phyloP scores from a whole-genome alignment of 164 flowering plant genomes.

The Tetracentron sinense region DNA sequence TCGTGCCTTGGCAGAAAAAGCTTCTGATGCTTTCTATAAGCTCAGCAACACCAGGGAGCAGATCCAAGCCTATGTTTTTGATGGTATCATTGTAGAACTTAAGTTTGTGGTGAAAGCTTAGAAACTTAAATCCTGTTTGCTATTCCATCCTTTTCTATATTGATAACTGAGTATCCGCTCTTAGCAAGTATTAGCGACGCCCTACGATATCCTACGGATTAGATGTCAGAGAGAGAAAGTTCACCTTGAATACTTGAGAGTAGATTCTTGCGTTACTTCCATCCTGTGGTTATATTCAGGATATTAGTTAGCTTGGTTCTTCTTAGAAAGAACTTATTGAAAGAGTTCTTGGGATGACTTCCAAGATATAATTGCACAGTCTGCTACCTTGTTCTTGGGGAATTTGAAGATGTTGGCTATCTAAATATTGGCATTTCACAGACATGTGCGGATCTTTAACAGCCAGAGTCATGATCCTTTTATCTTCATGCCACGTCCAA shows the following conservation, averaged over 20 bases:
- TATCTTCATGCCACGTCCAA: too few relatives aligned
- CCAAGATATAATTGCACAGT: too few relatives aligned
- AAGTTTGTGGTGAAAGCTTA: neutral
- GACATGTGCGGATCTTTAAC: too few relatives aligned
- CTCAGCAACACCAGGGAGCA: conserved; percentile 73
- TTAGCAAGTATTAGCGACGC: neutral
- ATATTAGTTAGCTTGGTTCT: neutral
- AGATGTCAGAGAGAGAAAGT: neutral
- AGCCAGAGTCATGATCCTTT: too few relatives aligned
- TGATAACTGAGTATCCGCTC: too few relatives aligned
- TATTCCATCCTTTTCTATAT: too few relatives aligned
- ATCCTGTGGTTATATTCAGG: neutral
- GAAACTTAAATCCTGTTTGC: too few relatives aligned
- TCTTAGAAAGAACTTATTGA: too few relatives aligned
- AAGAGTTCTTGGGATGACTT: too few relatives aligned
- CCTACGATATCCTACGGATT: neutral
- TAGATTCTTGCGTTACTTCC: neutral
- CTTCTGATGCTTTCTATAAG: conserved; percentile 70
- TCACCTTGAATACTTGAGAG: neutral
- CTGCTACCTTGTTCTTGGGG: too few relatives aligned
- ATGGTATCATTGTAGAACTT: conserved; percentile 40
- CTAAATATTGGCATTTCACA: too few relatives aligned
- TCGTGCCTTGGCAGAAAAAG: conserved; percentile 69
- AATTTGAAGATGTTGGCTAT: too few relatives aligned
- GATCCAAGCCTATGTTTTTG: conserved; percentile 80